Conservation (phyloP, 2,329 filamentous ascomycete genomes). For the Exophiala oligosperma region DNA sequence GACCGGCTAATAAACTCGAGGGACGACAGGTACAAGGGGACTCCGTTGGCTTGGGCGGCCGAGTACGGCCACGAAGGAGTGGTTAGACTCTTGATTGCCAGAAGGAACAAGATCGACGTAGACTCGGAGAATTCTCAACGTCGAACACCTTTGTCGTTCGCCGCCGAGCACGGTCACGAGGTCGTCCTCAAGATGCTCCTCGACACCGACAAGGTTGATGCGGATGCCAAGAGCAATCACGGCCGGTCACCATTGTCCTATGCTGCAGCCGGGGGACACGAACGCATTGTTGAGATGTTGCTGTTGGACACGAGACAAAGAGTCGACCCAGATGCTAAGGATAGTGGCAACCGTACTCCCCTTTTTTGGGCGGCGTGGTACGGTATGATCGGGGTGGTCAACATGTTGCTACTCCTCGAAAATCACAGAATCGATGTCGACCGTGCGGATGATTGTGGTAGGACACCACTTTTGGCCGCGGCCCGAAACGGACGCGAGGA, state of each 20-base stretch:
- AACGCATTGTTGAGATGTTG: slow-evolving; percentile 7
- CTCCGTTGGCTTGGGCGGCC: no score
- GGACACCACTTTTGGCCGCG: slow-evolving; percentile 10
- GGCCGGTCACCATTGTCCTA: slow-evolving; percentile 3
- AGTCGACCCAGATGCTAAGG: slow-evolving; percentile 10
- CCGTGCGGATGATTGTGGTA: slow-evolving; percentile 4
- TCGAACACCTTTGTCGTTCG: slow-evolving; percentile 3
- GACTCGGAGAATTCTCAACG: no score
- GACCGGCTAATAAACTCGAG: neutral
- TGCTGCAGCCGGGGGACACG: slow-evolving; percentile 15
- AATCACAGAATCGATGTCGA: slow-evolving; percentile 5
- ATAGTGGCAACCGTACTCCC: slow-evolving; percentile 25
- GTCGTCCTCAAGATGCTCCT: slow-evolving; percentile 19
- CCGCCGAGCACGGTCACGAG: slow-evolving; percentile 9
- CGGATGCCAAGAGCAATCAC: slow-evolving; percentile 6
- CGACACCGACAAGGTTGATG: neutral
- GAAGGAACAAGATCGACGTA: neutral
- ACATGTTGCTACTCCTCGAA: slow-evolving; percentile 21
- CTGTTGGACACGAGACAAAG: slow-evolving; percentile 22
- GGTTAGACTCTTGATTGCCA: neutral
- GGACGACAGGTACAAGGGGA: neutral
- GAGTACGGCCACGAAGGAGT: neutral
- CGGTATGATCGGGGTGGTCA: slow-evolving; percentile 29
- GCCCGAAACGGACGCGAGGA: slow-evolving; percentile 9
- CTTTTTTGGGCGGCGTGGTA: slow-evolving; percentile 28